phyloP scores from a whole-genome alignment of 2,329 filamentous ascomycete species.

The Scedosporium boydii region DNA sequence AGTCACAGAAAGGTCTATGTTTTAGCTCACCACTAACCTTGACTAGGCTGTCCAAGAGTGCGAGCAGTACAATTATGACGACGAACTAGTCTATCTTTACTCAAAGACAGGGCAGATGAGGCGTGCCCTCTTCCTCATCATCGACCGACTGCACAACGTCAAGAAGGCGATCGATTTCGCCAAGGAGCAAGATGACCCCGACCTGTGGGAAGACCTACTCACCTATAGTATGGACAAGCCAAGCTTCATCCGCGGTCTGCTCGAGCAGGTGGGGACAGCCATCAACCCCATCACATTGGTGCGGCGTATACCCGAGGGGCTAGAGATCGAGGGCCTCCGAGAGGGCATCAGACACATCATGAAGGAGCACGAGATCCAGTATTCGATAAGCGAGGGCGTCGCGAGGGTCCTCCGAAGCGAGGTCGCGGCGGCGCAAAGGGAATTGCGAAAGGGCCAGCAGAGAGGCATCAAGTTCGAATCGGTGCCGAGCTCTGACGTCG shows the following conservation, averaged over 20 bases:
- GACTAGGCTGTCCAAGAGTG: slow-evolving; percentile 62
- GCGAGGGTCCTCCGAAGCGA: slow-evolving; percentile 80
- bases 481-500: slow-evolving; percentile 30
- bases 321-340: slow-evolving; percentile 83
- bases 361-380: slow-evolving; percentile 91
- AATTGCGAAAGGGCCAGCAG: slow-evolving; percentile 67
- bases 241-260: slow-evolving; percentile 79
- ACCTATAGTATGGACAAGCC: slow-evolving; percentile 98
- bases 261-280: slow-evolving; percentile 88
- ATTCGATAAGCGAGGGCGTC: slow-evolving; percentile 83
- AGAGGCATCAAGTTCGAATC: slow-evolving; percentile 87
- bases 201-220: slow-evolving; percentile 90
- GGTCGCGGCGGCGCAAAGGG: slow-evolving; percentile 74
- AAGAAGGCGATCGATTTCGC: slow-evolving; percentile 89
- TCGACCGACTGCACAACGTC: slow-evolving; percentile 85
- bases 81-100: slow-evolving; percentile 90
- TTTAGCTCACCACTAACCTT: neutral
- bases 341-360: slow-evolving; percentile 87
- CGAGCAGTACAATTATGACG: slow-evolving; percentile 70
- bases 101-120: slow-evolving; percentile 94
- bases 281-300: slow-evolving; percentile 90
- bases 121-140: slow-evolving; percentile 82
- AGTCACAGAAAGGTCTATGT: no score
- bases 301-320: slow-evolving; percentile 78
- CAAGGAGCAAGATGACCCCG: slow-evolving; percentile 83